phyloP scores from a whole-genome alignment of 1,139 yeast genomes.

The Protomyces gravidus region DNA sequence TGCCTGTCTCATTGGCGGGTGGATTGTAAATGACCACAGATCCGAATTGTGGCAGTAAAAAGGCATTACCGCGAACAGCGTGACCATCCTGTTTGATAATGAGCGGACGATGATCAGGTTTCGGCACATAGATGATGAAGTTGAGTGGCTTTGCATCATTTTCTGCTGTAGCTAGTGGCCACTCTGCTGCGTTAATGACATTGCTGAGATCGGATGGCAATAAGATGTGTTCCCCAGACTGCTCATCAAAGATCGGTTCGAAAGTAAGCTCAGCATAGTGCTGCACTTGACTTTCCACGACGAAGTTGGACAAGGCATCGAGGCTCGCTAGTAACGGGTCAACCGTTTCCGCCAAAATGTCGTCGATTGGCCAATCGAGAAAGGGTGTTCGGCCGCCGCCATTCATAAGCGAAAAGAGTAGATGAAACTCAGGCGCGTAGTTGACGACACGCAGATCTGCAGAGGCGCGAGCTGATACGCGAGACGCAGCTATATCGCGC shows the following conservation, averaged over 20 bases:
- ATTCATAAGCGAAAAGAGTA: conserved; percentile 59
- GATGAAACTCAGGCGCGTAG: conserved; percentile 60
- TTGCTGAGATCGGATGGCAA: conserved; percentile 52
- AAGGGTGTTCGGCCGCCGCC: conserved; percentile 51
- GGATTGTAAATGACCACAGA: conserved; percentile 42
- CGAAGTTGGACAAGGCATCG: conserved; percentile 60
- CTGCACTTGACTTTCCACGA: conserved; percentile 74
- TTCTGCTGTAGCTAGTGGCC: conserved; percentile 51
- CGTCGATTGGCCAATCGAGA: conserved; percentile 56
- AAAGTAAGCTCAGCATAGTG: conserved; percentile 54
- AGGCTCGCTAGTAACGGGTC: conserved; percentile 46
- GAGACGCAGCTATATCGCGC: background rate
- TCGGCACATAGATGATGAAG: conserved; percentile 64
- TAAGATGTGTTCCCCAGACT: conserved; percentile 37
- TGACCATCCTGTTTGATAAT: conserved; percentile 40
- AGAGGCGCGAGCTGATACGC: background rate
- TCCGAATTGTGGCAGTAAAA: conserved; percentile 93
- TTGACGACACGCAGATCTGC: conserved; percentile 26
- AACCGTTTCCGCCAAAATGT: conserved; percentile 47
- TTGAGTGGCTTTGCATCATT: conserved; percentile 40
- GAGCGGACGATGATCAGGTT: conserved; percentile 47
- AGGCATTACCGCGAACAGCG: conserved; percentile 56
- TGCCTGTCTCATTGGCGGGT: conserved; percentile 33
- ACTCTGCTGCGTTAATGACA: conserved; percentile 70
- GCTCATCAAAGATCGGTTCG: conserved; percentile 35